These are phyloP conservation scores for Escovopsis sp. DNA, from an alignment of 2,329 filamentous ascomycete species.

Conservation along the genomic window DNA sequence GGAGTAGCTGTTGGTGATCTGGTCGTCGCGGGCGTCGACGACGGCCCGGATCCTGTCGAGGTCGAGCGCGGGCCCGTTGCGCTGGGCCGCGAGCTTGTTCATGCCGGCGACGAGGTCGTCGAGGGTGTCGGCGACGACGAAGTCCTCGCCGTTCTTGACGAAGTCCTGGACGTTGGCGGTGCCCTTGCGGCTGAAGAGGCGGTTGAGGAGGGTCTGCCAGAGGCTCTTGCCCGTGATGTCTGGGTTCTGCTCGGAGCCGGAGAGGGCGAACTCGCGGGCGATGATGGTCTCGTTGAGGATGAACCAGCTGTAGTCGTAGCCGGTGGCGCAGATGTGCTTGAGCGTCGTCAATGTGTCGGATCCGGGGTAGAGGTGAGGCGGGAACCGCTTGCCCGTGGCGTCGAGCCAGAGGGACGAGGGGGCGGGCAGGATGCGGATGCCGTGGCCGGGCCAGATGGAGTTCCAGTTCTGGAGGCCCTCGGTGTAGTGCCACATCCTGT, in stretches of 20 bases:
- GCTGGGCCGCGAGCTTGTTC: slow-evolving; percentile 37
- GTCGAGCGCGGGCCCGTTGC: slow-evolving; percentile 32
- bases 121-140: slow-evolving; percentile 41
- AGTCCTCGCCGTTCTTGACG: slow-evolving; percentile 41
- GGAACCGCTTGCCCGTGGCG: slow-evolving; percentile 41
- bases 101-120: slow-evolving; percentile 39
- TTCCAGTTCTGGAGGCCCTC: slow-evolving; percentile 48
- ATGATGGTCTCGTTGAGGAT: slow-evolving; percentile 42
- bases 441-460: slow-evolving; percentile 44
- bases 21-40: slow-evolving; percentile 37
- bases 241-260: slow-evolving; percentile 48
- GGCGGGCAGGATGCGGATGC: slow-evolving; percentile 43
- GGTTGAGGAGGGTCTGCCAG: slow-evolving; percentile 30
- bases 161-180: slow-evolving; percentile 41
- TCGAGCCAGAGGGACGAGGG: slow-evolving; percentile 49
- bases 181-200: slow-evolving; percentile 36
- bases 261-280: slow-evolving; percentile 45
- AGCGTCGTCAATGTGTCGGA: slow-evolving; percentile 42
- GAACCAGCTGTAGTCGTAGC: slow-evolving; percentile 50
- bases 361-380: slow-evolving; percentile 40
- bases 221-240: slow-evolving; percentile 43
- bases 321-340: slow-evolving; percentile 42
- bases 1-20: slow-evolving; percentile 39
- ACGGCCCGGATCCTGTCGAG: slow-evolving; percentile 26
- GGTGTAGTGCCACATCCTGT: slow-evolving; percentile 53